Evolutionary conservation across 306 rosid genomes (phyloP), one percentile per base, ranked within the genome.

Genomic region (Hylodesmum podocarpum): DNA sequence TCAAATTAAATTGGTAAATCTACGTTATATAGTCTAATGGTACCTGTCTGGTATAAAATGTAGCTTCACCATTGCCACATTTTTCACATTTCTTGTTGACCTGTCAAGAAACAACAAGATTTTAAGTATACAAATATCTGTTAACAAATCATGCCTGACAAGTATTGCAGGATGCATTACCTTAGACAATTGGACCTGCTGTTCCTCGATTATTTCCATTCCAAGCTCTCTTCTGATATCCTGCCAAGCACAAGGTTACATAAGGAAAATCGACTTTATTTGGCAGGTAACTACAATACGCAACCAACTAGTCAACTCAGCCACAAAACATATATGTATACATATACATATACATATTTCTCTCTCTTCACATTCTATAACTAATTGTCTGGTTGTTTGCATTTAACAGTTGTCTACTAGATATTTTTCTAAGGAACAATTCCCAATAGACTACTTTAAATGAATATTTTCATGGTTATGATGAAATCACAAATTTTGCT

Each of bases 31-130:
- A 34, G 29, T 36, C 18, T 70, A 46, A 67, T 44, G 16, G 61
- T 70, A 85, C 88, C 88, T 78, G 88, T 79, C 82, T 64, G 66
- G 86, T 79, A 58, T 75, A 79, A 72, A 54, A 85, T 37, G 41
- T 67, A 76, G 93, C 93, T 75, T 91, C 98, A 64, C 78, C 93
- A 74, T 89, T 86, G 21, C 90, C 96, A 59, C 98, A 93, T 71
- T 93, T 91, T 44, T 93, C 98, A 71, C 96, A 93, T 79, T 57
- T 88, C 69, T 82, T 86, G 84, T 86, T 87, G 49, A 82, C 89
- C 94, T 93, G 85, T 59, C 29, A 79, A 58, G 40, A 66, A 66
- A 21, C 24, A 25, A 50, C 54, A 16, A 59, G 66, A 51, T 63
- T 63, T 22, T 28, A 71, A 41, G 67, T 21, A 76, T 25, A 28